phyloP scores from a whole-genome alignment of 768 basidiomycete genomes.

The Phaffia australis region DNA sequence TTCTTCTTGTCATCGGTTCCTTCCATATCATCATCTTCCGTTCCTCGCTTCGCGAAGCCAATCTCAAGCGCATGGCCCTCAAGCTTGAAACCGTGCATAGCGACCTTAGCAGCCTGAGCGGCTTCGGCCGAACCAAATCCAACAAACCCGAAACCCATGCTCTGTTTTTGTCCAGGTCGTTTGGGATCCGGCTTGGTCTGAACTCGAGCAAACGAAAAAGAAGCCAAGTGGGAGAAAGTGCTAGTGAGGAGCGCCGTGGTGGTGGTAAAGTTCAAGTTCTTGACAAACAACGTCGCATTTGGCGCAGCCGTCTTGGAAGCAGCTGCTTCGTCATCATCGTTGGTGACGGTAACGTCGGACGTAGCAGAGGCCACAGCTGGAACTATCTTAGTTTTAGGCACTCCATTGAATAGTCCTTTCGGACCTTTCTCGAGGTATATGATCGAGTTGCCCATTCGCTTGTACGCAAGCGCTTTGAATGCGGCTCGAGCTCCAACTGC shows the following conservation, averaged over 20 bases:
- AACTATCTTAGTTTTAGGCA: conserved; percentile 2
- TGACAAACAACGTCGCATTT: conserved; percentile 81
- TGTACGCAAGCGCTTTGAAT: conserved; percentile 72
- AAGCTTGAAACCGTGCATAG: conserved; percentile 67
- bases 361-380: not conserved
- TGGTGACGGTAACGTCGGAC: not conserved
- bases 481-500: conserved; percentile 60
- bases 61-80: conserved; percentile 78
- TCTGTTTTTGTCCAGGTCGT: conserved; percentile 49
- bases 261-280: conserved; percentile 91
- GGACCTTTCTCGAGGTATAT: conserved; percentile 92
- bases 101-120: conserved; percentile 62
- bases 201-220: conserved; percentile 74
- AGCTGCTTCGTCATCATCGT: conserved; percentile 25
- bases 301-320: conserved; percentile 38
- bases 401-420: conserved; percentile 56
- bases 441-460: conserved; percentile 75
- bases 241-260: conserved; percentile 59
- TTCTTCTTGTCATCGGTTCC: conserved; percentile 34
- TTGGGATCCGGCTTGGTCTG: conserved; percentile 86
- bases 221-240: conserved; percentile 62
- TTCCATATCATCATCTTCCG: conserved; percentile 44
- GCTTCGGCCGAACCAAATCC: conserved; percentile 69
- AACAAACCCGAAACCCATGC: conserved; percentile 95
- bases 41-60: conserved; percentile 74